Conservation (phyloP, 2,329 filamentous ascomycete species). For the Diplodia mutila region DNA sequence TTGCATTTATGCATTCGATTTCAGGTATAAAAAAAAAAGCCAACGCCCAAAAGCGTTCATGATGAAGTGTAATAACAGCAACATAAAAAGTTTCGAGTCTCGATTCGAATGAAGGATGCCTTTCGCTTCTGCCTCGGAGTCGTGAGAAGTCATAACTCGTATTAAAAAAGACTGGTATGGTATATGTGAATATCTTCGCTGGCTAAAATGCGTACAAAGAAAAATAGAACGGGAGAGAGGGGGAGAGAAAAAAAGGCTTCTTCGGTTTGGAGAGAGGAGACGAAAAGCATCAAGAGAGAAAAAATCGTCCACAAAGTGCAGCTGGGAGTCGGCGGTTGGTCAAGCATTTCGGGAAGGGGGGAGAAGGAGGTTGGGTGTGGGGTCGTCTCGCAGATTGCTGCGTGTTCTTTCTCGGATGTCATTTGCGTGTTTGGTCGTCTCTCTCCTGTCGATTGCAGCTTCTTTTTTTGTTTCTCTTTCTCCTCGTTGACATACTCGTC, state of each 20-base stretch:
- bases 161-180: slow-evolving; percentile 3
- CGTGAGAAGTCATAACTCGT: slow-evolving; percentile 19
- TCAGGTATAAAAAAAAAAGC: neutral
- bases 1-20: neutral
- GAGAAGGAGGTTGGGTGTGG: too few species aligned
- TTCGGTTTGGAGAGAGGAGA: neutral
- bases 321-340: too few species aligned
- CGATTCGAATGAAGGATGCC: neutral
- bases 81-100: neutral
- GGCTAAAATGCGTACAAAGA: slow-evolving; percentile 2
- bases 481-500: neutral
- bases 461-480: neutral
- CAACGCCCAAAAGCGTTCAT: neutral
- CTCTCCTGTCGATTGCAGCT: neutral
- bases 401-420: neutral
- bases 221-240: neutral
- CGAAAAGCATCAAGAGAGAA: neutral
- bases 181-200: neutral
- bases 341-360: too few species aligned
- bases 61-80: neutral
- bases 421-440: neutral
- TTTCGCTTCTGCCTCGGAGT: neutral
- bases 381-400: too few species aligned
- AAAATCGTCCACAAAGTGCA: too few species aligned
- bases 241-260: neutral